Conservation (phyloP, 2,329 filamentous ascomycete species). For the Periconia sp. region DNA sequence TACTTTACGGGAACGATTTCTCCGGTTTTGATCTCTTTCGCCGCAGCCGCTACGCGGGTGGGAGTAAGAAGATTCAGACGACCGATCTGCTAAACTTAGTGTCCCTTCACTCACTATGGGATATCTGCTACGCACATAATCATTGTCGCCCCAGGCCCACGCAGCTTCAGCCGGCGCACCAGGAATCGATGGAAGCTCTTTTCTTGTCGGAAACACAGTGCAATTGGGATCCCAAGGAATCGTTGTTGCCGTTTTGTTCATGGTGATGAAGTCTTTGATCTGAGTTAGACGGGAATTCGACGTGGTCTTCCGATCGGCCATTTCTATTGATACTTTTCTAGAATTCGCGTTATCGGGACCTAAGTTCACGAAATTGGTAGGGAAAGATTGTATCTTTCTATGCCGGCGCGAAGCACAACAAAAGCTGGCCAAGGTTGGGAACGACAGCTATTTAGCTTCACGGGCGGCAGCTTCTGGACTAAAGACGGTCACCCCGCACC, state of each 20-base stretch:
- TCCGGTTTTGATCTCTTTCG: constrained; percentile 61
- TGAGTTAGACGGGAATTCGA: constrained; percentile 48
- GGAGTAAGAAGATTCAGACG: constrained; percentile 64
- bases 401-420: too few species aligned
- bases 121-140: constrained; percentile 47
- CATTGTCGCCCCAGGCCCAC: constrained; percentile 67
- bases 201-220: constrained; percentile 59
- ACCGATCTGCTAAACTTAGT: constrained; percentile 46
- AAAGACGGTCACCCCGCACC: too few species aligned
- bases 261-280: constrained; percentile 53
- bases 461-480: too few species aligned
- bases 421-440: too few species aligned
- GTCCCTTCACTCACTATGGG: not conserved
- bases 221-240: constrained; percentile 62
- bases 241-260: constrained; percentile 53
- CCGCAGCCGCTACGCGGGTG: constrained; percentile 59
- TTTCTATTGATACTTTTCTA: constrained; percentile 19
- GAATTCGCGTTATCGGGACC: too few species aligned
- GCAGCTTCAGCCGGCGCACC: constrained; percentile 62
- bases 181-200: constrained; percentile 58
- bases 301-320: constrained; percentile 42
- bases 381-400: too few species aligned
- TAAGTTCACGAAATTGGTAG: too few species aligned
- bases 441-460: too few species aligned
- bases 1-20: constrained; percentile 64